phyloP scores from a whole-genome alignment of 2,329 filamentous ascomycete genomes.

The Phyllosticta ampelicida region DNA sequence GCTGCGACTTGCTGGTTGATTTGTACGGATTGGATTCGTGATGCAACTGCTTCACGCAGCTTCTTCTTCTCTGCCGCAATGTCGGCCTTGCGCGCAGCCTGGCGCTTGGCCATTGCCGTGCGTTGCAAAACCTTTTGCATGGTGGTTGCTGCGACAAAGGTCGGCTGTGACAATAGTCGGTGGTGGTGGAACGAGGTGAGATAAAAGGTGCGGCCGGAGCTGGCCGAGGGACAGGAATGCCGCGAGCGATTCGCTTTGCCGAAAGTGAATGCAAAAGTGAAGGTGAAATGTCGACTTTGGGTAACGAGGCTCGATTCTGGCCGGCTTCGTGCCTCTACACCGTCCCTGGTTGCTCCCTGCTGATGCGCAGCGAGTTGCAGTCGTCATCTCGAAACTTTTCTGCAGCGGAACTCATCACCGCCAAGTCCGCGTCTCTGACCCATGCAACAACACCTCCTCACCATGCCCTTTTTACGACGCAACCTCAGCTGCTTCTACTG shows the following conservation, averaged over 20 bases:
- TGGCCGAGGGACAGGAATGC: neutral
- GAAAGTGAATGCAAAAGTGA: neutral
- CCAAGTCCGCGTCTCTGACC: conserved; percentile 3
- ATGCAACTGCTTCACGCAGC: conserved; percentile 14
- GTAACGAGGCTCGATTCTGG: neutral
- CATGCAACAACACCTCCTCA: conserved; percentile 9
- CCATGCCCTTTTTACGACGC: conserved; percentile 25
- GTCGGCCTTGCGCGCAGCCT: conserved; percentile 37
- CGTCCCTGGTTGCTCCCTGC: neutral
- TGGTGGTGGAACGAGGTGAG: conserved; percentile 2
- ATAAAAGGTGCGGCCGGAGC: neutral
- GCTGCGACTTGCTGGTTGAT: conserved; percentile 2
- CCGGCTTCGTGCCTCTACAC: neutral
- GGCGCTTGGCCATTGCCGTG: conserved; percentile 55
- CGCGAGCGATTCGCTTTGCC: neutral
- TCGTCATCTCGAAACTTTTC: neutral
- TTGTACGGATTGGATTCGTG: neutral
- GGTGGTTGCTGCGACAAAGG: neutral
- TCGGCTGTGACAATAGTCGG: neutral
- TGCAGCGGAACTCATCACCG: neutral
- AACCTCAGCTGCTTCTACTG: conserved; percentile 29
- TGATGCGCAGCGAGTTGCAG: neutral
- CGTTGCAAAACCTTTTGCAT: conserved; percentile 59
- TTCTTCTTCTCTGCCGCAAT: conserved; percentile 14
- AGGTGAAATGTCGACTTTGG: neutral